Evolutionary conservation across 2,329 filamentous ascomycete genomes (phyloP), one percentile per base, ranked within the genome.

Genomic region (Fusarium dlaminii): DNA sequence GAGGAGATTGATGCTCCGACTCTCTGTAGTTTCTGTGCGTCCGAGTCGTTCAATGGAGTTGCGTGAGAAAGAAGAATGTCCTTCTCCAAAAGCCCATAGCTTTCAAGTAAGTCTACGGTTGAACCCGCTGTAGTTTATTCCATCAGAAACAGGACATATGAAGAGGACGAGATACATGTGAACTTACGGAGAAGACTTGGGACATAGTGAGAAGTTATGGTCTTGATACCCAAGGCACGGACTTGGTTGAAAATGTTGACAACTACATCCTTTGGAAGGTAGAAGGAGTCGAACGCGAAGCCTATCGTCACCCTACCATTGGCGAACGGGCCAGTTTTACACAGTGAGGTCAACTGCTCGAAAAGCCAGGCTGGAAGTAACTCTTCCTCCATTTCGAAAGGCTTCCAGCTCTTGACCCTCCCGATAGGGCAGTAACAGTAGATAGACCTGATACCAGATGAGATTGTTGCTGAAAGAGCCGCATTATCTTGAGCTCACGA

Each of bases 51-150:
- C 14, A 68, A 7, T 2, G 64, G 66, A 10, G 37, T 68, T 1
- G 57, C 66, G 4, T 68, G 66, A 10, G 66, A 68, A 2, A 68
- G 42, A 3, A 68, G 43, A n/a, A 68, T 68, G 8, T 68, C 56
- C 7, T 68, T 68, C 1, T 56, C 37, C 0, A 68, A 27, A 3
- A 68, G 40, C 1, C 42, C 64, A 18, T 63, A 68, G 1, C 27
- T 42, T 3, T 68, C 66, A 0, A 68, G 37, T 1, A 68, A 4
- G 4, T 56, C 66, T 12, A 68, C 56, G 0, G 43, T 29, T 2
- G 37, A 48, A 6, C 17, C 17, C 22, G 52, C 64, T 68, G 3
- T n/a, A 7, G 5, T 20, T 30, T 8, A 34, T 12, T 22, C 2
- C 3, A 9, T 39, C 4, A 24, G 22, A 2, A 6, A 0, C 2